Conservation (phyloP, 345 rosid genomes). For the Salix viminalis region DNA sequence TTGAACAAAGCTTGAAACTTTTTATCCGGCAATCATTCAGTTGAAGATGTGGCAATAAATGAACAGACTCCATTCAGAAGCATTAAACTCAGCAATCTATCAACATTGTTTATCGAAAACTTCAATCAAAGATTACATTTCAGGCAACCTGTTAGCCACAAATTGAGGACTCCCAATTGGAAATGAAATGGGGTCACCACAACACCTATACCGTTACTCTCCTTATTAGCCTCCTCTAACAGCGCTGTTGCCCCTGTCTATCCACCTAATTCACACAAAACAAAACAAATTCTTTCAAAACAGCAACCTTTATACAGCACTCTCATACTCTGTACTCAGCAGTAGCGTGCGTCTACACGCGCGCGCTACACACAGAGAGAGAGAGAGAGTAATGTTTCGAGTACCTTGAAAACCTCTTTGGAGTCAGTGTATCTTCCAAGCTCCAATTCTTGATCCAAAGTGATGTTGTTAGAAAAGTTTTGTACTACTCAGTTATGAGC, state of each 20-base stretch:
- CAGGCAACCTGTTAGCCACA: conserved; percentile 32
- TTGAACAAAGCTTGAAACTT: background rate
- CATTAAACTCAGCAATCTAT: too few relatives aligned
- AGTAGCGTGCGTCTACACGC: too few relatives aligned
- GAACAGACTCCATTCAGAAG: background rate
- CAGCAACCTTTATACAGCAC: background rate
- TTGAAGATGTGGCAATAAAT: background rate
- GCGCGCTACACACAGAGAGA: background rate
- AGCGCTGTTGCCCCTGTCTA: conserved; percentile 80
- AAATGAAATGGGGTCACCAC: conserved; percentile 89
- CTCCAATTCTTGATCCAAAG: conserved; percentile 33
- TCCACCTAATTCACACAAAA: conserved; percentile 46
- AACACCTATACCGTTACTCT: conserved; percentile 74
- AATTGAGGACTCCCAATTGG: conserved; percentile 77
- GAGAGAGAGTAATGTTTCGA: background rate
- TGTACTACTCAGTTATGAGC: conserved; percentile 40
- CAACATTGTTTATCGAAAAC: too few relatives aligned
- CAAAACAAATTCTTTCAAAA: background rate
- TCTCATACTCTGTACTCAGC: too few relatives aligned
- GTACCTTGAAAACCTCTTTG: conserved; percentile 43
- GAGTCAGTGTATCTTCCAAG: conserved; percentile 64
- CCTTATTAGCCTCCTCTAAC: conserved; percentile 65
- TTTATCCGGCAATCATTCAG: background rate
- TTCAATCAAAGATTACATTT: too few relatives aligned
- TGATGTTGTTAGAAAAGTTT: conserved; percentile 25